Base-by-base conservation (phyloP, 108 stramenopile genomes). In the Craspedostauros australis region DNA sequence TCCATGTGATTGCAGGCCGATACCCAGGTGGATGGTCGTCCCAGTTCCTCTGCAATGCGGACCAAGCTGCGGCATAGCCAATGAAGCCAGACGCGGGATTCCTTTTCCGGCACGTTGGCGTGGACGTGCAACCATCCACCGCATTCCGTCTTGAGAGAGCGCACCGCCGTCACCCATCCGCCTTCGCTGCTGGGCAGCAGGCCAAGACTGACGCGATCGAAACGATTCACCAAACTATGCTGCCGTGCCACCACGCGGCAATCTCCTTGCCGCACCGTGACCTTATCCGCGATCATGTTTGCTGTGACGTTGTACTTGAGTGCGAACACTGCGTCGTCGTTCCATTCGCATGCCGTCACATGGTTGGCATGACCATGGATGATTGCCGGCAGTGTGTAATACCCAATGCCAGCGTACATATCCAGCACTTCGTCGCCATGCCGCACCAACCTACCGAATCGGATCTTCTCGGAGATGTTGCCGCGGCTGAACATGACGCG, bases 381-480 rank as follows among this genome's bases (percentile, higher is more conserved):
- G 31, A 90, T 39, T 0, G 92, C 88, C 0, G 95, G 97, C 4
- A 98, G 62, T 12, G 95, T 90, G 46, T 93, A 98, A 58, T 98
- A 98, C 23, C 97, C 97, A 64, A 98, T 96, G 0, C 97, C 97
- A 16, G 90, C 85, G 62, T 94, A 98, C 75, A 98, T 73, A 48
- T 98, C 97, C 54, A 96, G 68, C 4, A 96, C 71, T 2, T 57
- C 39, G 38, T 98, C 94, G 6, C 73, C 82, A 21, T 49, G 26
- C 57, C 69, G 75, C 0, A 86, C 86, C 3, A 93, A 34, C 25
- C 56, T 49, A 20, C 83, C 93, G 45, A 94, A 87, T 22, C 95
- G 84, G 50, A 83, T 88, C 71, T 91, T 91, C 70, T 98, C 97
- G 1, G 92, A 73, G 24, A 87, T 74, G 50, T 98, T 98, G 0